Conservation (phyloP, 2,329 filamentous ascomycete genomes). For the Aspergillus quadrilineatus region DNA sequence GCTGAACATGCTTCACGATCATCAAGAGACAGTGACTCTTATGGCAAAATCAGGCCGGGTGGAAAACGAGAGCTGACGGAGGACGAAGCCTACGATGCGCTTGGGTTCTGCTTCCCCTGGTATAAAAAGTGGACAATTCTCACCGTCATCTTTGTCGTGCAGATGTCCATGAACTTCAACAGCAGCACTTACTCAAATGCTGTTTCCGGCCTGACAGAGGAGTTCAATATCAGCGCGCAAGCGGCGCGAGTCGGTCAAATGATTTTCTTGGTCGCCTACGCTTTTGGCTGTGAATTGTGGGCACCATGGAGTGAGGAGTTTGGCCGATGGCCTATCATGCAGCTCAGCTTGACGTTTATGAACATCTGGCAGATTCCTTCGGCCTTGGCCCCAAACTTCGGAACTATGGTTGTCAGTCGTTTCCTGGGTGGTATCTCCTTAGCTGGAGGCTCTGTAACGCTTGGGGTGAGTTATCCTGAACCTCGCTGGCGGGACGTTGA, state of each 20-base stretch:
- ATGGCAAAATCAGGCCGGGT: conserved; percentile 16
- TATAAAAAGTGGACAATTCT: conserved; percentile 71
- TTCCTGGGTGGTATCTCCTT: conserved; percentile 68
- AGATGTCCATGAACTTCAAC: conserved; percentile 79
- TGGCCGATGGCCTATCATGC: conserved; percentile 73
- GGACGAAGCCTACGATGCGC: conserved; percentile 61
- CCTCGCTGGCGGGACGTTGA: too few species aligned
- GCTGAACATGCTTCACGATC: conserved; percentile 19
- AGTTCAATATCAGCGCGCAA: conserved; percentile 68
- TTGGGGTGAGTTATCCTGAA: conserved; percentile 44
- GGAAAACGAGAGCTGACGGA: conserved; percentile 46
- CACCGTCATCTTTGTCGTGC: conserved; percentile 68
- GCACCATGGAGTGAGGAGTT: conserved; percentile 84
- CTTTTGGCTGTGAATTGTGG: conserved; percentile 85
- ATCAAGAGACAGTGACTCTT: conserved; percentile 16
- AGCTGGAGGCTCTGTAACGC: conserved; percentile 69
- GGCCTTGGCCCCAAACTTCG: conserved; percentile 70
- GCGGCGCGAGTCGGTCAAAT: conserved; percentile 70
- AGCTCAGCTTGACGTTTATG: conserved; percentile 69
- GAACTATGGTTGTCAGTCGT: conserved; percentile 65
- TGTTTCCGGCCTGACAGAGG: conserved; percentile 61
- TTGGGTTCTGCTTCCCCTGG: conserved; percentile 59
- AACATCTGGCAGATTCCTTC: conserved; percentile 76
- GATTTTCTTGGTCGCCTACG: conserved; percentile 75
- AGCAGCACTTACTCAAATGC: conserved; percentile 71